Percentiles rank a stretch among this genome's conserved stretches.
Conservation (phyloP, 192 early-diverging fungal species). For the Gamsiella multidivaricata region DNA sequence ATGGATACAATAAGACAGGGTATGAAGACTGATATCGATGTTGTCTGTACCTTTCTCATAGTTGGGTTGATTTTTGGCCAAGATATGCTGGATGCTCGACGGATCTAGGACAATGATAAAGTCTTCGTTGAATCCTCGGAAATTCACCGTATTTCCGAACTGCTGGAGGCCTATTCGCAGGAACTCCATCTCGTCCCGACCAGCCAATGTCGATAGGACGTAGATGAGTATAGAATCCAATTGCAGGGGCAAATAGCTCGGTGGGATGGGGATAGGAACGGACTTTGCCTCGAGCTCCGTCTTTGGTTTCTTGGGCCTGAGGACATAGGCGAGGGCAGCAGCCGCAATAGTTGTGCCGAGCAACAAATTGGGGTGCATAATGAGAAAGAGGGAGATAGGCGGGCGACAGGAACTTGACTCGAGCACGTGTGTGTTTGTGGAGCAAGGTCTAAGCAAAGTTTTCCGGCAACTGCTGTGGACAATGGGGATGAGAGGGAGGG, state of each 20-base stretch:
- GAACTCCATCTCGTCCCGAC: conserved; percentile 24
- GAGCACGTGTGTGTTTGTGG: not conserved
- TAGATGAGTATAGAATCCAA: conserved; percentile 18
- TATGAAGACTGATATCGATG: too few relatives aligned
- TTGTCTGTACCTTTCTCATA: conserved; percentile 32
- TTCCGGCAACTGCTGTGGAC: too few relatives aligned
- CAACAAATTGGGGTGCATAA: conserved; percentile 11
- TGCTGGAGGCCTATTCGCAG: not conserved
- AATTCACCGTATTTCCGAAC: conserved; percentile 27
- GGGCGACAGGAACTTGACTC: not conserved
- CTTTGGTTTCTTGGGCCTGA: conserved; percentile 43
- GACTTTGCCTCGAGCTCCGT: conserved; percentile 37
- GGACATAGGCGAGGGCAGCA: conserved; percentile 16
- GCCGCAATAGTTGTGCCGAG: conserved; percentile 30
- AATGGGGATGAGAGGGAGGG: too few relatives aligned
- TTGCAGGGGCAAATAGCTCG: conserved; percentile 36
- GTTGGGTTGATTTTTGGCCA: conserved; percentile 51
- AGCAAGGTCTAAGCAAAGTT: too few relatives aligned
- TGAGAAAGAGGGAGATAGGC: not conserved
- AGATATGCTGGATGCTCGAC: conserved; percentile 43
- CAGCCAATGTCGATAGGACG: conserved; percentile 8
- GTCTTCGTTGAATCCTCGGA: conserved; percentile 31
- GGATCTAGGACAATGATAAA: conserved; percentile 36
- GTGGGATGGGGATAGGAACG: conserved; percentile 4
- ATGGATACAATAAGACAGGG: too few relatives aligned